Evolutionary conservation across 352 stramenopile genomes (phyloP).

Genomic region (Pythium scleroteichum): DNA sequence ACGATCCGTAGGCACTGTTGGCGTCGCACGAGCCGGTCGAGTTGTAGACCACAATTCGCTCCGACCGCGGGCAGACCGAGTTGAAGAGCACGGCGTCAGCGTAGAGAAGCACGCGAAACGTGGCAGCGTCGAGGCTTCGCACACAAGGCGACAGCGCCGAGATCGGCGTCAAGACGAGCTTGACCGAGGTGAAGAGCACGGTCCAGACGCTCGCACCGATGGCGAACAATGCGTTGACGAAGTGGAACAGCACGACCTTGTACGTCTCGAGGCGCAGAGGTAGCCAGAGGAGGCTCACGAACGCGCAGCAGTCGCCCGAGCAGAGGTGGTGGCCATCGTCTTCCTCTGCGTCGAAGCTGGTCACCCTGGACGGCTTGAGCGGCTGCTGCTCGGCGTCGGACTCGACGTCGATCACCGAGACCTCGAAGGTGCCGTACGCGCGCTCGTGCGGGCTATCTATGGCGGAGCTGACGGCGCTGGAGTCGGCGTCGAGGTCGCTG

Average conservation of each 20-base stretch:
- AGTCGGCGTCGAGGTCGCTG: constrained; percentile 1
- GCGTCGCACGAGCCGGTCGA: constrained; percentile 36
- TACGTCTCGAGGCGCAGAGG: constrained; percentile 60
- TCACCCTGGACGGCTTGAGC: constrained; percentile 15
- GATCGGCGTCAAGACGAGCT: constrained; percentile 22
- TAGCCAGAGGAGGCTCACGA: constrained; percentile 51
- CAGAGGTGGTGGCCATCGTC: constrained; percentile 14
- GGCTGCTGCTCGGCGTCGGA: constrained; percentile 32
- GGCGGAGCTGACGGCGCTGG: constrained; percentile 9
- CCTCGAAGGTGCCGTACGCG: constrained; percentile 72
- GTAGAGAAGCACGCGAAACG: constrained; percentile 40
- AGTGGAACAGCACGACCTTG: constrained; percentile 59
- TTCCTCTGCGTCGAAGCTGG: constrained; percentile 12
- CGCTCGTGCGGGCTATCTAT: constrained; percentile 41
- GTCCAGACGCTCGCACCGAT: constrained; percentile 33
- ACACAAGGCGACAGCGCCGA: constrained; percentile 15
- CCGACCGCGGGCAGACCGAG: constrained; percentile 42
- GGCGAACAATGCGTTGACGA: constrained; percentile 49
- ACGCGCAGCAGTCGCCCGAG: constrained; percentile 48
- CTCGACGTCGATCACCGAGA: constrained; percentile 63
- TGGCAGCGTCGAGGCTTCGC: constrained; percentile 30
- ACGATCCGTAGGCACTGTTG: constrained; percentile 36
- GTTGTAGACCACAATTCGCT: constrained; percentile 56
- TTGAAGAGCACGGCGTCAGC: constrained; percentile 62
- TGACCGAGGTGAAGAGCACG: constrained; percentile 28